These are phyloP conservation scores for Talaromyces sp. DNA, from an alignment of 2,329 filamentous ascomycete species.

Conservation along the genomic window DNA sequence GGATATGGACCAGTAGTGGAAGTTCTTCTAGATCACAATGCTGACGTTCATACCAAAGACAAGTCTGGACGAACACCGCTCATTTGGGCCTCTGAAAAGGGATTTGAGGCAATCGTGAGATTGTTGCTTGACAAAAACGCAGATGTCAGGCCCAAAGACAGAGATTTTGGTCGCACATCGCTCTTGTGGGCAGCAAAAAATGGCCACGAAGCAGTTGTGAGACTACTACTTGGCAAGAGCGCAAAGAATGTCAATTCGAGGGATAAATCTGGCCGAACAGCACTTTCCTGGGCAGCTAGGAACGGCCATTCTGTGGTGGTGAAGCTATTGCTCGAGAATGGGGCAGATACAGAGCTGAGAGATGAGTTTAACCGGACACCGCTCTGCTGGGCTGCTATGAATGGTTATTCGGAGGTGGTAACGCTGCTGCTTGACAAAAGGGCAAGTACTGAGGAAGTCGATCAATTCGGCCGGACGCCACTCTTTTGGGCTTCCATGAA, in stretches of 20 bases:
- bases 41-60: background rate
- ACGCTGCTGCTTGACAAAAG: background rate
- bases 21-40: background rate
- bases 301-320: background rate
- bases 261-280: background rate
- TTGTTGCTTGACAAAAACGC: background rate
- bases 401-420: conserved; percentile 1
- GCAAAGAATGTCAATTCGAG: background rate
- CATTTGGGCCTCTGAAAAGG: background rate
- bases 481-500: background rate
- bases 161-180: conserved; percentile 2
- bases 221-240: conserved; percentile 1
- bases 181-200: conserved; percentile 9
- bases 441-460: background rate
- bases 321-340: background rate
- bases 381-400: conserved; percentile 8
- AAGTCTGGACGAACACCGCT: conserved; percentile 2
- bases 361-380: conserved; percentile 2
- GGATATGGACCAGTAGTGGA: conserved; percentile 4
- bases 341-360: background rate
- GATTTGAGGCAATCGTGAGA: background rate
- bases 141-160: background rate
- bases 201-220: background rate
- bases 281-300: background rate
- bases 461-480: background rate